Conservation (phyloP, 2,329 filamentous ascomycete genomes). For the Alternaria sp. region DNA sequence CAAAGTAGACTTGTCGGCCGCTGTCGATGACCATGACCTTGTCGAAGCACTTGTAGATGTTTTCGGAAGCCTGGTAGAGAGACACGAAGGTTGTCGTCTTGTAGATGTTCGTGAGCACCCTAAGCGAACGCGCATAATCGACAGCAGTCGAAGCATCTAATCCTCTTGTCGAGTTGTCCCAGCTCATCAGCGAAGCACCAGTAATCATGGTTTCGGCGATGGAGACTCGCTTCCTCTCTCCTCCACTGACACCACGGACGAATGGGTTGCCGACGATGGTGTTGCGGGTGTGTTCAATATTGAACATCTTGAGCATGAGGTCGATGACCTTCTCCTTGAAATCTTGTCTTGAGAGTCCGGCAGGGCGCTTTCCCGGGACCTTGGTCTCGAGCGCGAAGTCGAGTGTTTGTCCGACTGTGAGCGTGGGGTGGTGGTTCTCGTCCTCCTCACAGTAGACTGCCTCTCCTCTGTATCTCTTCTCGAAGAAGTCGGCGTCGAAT, state of each 20-base stretch:
- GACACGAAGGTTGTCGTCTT: conserved; percentile 85
- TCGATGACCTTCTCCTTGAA: conserved; percentile 79
- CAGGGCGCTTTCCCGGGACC: conserved; percentile 78
- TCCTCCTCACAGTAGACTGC: conserved; percentile 87
- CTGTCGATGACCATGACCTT: conserved; percentile 83
- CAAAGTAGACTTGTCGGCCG: conserved; percentile 78
- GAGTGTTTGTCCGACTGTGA: conserved; percentile 87
- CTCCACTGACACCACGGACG: conserved; percentile 77
- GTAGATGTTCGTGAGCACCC: conserved; percentile 79
- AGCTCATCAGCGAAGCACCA: conserved; percentile 72
- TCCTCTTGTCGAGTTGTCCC: conserved; percentile 59
- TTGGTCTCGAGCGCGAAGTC: conserved; percentile 86
- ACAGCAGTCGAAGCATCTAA: conserved; percentile 58
- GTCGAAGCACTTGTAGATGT: conserved; percentile 80
- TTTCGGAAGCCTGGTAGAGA: conserved; percentile 84
- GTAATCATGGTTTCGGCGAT: conserved; percentile 85
- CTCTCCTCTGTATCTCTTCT: conserved; percentile 76
- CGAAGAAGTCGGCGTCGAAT: conserved; percentile 73
- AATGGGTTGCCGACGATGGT: conserved; percentile 86
- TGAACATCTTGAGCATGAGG: conserved; percentile 87
- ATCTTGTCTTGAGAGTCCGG: conserved; percentile 71
- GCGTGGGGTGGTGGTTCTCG: conserved; percentile 81
- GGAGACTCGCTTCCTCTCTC: conserved; percentile 79
- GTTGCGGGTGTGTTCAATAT: conserved; percentile 85
- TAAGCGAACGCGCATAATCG: conserved; percentile 56